phyloP scores from a whole-genome alignment of 2,329 filamentous ascomycete species.

The Pyrenophora tritici-repentis region DNA sequence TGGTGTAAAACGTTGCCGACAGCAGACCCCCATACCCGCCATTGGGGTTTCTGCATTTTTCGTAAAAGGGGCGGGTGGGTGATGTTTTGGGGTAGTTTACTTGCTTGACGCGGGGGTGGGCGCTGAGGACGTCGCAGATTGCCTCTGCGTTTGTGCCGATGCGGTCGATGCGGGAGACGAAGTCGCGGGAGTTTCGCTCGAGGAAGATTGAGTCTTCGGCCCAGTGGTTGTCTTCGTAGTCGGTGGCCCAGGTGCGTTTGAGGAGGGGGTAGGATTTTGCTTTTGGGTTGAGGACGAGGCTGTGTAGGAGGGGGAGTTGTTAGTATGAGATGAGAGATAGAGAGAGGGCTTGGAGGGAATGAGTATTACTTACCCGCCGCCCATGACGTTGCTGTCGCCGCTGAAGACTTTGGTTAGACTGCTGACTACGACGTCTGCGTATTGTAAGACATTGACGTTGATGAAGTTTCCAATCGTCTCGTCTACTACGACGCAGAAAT shows the following conservation, averaged over 20 bases:
- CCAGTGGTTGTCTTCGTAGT: conserved; percentile 92
- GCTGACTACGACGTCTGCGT: conserved; percentile 89
- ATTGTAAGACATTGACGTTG: conserved; percentile 90
- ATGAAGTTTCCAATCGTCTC: conserved; percentile 97
- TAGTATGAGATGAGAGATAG: not conserved
- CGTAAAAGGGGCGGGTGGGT: conserved; percentile 72
- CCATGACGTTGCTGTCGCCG: conserved; percentile 98
- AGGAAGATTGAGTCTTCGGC: conserved; percentile 92
- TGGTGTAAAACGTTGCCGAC: conserved; percentile 77
- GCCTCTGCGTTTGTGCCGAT: conserved; percentile 86
- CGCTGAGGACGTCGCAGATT: conserved; percentile 72
- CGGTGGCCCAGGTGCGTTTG: conserved; percentile 66
- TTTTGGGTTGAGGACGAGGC: conserved; percentile 67
- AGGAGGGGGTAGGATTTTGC: conserved; percentile 71
- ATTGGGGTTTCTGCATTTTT: conserved; percentile 71
- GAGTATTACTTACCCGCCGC: conserved; percentile 63
- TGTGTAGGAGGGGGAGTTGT: conserved; percentile 23
- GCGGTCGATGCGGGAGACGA: conserved; percentile 77
- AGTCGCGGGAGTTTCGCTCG: conserved; percentile 95
- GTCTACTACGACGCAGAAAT: conserved; percentile 89
- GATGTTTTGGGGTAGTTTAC: conserved; percentile 88
- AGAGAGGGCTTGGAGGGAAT: not conserved
- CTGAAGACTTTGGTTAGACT: conserved; percentile 97
- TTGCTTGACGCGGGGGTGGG: conserved; percentile 68
- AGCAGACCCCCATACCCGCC: conserved; percentile 91